Evolutionary conservation across 1,284 basidiomycete species (phyloP).

Genomic region (Peniophora sp.): DNA sequence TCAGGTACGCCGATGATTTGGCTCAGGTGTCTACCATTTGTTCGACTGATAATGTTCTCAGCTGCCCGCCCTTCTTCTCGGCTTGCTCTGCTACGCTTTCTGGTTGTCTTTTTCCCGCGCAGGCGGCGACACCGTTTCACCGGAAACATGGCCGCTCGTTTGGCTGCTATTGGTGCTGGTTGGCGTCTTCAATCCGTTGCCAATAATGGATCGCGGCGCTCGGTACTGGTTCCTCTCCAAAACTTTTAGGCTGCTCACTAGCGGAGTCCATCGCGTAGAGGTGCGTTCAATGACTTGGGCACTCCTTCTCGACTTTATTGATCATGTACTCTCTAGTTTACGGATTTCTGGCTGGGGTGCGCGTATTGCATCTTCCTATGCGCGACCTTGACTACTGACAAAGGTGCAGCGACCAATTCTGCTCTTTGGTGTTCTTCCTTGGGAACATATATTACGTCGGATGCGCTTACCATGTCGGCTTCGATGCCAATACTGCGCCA

Average conservation of each 20-base stretch:
- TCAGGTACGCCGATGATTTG: constrained; percentile 42
- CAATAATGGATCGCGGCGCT: constrained; percentile 54
- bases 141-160: constrained; percentile 73
- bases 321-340: constrained; percentile 40
- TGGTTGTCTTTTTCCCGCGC: constrained; percentile 76
- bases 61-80: constrained; percentile 77
- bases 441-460: background rate
- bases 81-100: constrained; percentile 73
- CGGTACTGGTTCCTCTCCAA: constrained; percentile 77
- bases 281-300: constrained; percentile 26
- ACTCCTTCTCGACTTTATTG: background rate
- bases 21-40: background rate
- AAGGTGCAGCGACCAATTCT: background rate
- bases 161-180: constrained; percentile 68
- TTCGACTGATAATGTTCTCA: constrained; percentile 22
- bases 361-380: constrained; percentile 12
- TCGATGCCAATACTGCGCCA: background rate
- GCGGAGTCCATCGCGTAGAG: constrained; percentile 75
- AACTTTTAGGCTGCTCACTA: constrained; percentile 53
- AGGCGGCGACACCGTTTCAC: constrained; percentile 36
- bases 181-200: constrained; percentile 74
- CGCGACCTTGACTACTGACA: background rate
- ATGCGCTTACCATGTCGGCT: background rate
- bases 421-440: background rate
- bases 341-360: constrained; percentile 80